phyloP scores from a whole-genome alignment of 75 land plant genomes.

The Chamaecyparis obtusa region DNA sequence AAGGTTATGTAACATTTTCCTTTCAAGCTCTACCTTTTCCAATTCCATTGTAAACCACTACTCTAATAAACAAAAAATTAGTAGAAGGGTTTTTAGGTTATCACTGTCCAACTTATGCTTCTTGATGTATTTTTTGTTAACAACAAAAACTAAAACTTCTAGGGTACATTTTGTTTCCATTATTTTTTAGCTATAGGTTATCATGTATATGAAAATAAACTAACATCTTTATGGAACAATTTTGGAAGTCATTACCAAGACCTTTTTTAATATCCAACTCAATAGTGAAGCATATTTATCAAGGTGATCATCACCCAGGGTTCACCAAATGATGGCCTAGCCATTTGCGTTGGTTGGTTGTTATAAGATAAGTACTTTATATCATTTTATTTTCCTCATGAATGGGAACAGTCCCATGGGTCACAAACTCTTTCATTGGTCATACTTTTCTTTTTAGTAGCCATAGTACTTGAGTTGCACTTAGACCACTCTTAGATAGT shows the following conservation, averaged over 20 bases:
- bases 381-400: constrained; percentile 71
- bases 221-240: not conserved
- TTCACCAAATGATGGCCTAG: constrained; percentile 83
- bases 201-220: not conserved
- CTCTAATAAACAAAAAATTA: constrained; percentile 20
- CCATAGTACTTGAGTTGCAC: constrained; percentile 59
- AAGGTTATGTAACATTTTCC: too few species aligned
- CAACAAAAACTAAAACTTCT: not conserved
- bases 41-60: too few species aligned
- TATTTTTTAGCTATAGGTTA: not conserved
- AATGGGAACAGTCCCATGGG: constrained; percentile 93
- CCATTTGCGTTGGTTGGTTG: constrained; percentile 72
- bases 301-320: constrained; percentile 34
- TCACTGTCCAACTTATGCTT: not conserved
- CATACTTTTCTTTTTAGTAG: constrained; percentile 32
- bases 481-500: too few species aligned
- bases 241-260: constrained; percentile 62
- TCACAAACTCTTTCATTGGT: constrained; percentile 61
- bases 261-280: constrained; percentile 47
- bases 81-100: constrained; percentile 9
- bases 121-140: not conserved
- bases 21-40: too few species aligned
- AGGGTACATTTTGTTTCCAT: not conserved
- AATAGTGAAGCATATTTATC: constrained; percentile 27
- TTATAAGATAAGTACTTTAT: constrained; percentile 58